phyloP scores from a whole-genome alignment of 2,329 filamentous ascomycete species.

The Aspergillus pseudoglaucus region DNA sequence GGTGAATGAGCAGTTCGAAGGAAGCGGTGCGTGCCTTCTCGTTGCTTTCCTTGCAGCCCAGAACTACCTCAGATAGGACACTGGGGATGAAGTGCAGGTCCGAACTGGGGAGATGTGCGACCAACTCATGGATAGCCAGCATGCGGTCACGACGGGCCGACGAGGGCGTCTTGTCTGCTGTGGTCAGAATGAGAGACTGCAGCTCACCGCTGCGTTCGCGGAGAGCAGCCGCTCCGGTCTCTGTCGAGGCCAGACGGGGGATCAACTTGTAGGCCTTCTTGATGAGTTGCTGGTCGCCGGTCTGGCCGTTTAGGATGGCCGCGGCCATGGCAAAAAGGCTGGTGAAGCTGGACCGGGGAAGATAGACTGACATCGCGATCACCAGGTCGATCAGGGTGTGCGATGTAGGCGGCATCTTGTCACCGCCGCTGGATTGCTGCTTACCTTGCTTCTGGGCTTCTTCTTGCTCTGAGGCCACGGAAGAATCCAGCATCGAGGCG shows the following conservation, averaged over 20 bases:
- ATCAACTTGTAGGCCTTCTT: slow-evolving; percentile 99
- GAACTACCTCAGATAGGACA: slow-evolving; percentile 87
- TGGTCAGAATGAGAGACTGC: slow-evolving; percentile 71
- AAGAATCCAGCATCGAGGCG: slow-evolving; percentile 70
- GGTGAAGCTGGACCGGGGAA: slow-evolving; percentile 78
- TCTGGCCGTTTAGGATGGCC: slow-evolving; percentile 65
- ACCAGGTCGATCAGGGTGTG: slow-evolving; percentile 96
- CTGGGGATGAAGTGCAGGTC: slow-evolving; percentile 91
- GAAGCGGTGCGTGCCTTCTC: slow-evolving; percentile 85
- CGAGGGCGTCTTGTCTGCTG: slow-evolving; percentile 75
- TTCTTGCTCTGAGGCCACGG: slow-evolving; percentile 60
- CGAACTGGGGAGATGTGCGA: slow-evolving; percentile 68
- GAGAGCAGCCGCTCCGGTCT: slow-evolving; percentile 69
- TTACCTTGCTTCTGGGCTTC: slow-evolving; percentile 55
- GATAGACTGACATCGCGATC: slow-evolving; percentile 90
- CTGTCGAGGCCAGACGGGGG: slow-evolving; percentile 76
- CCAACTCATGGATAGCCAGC: slow-evolving; percentile 70
- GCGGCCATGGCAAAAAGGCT: slow-evolving; percentile 81
- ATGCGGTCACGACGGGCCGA: slow-evolving; percentile 83
- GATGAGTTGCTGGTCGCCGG: slow-evolving; percentile 76
- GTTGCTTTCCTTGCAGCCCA: slow-evolving; percentile 95
- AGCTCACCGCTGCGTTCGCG: slow-evolving; percentile 69
- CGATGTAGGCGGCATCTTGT: slow-evolving; percentile 80
- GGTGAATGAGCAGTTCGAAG: slow-evolving; percentile 81
- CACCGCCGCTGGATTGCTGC: slow-evolving; percentile 58